Conservation (phyloP, 2,329 filamentous ascomycete genomes). For the Microcera coccophila region DNA sequence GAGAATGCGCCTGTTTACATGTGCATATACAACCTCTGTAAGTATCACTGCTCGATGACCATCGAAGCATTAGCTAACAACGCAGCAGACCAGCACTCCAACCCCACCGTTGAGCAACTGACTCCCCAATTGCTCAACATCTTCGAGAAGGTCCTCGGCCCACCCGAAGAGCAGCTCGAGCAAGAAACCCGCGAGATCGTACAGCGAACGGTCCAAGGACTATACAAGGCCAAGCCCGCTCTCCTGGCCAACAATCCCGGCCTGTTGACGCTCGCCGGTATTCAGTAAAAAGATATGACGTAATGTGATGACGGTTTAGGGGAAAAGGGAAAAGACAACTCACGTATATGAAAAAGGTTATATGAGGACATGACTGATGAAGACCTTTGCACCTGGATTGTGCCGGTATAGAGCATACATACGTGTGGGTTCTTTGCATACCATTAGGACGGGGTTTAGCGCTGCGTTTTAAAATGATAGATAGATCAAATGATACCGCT, state of each 20-base stretch:
- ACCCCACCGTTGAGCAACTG: conserved; percentile 65
- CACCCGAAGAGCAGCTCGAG: conserved; percentile 72
- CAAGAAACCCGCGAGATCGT: conserved; percentile 65
- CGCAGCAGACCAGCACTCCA: conserved; percentile 57
- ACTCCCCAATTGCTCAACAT: conserved; percentile 66
- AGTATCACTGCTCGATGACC: conserved; percentile 33
- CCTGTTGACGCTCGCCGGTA: conserved; percentile 31
- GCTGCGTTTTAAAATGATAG: too few species aligned
- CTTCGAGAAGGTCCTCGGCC: conserved; percentile 68
- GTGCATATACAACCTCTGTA: conserved; percentile 84
- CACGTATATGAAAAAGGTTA: conserved; percentile 9
- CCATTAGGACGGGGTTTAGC: conserved; percentile 3
- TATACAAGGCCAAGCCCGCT: conserved; percentile 37
- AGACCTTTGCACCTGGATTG: conserved; percentile 12
- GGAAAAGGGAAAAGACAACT: conserved; percentile 13
- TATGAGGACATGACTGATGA: conserved; percentile 25
- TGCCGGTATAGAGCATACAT: conserved; percentile 24
- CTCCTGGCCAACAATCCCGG: conserved; percentile 31
- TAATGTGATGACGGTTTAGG: conserved; percentile 12
- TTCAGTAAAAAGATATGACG: conserved; percentile 17
- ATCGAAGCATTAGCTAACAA: neutral
- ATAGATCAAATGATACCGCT: too few species aligned
- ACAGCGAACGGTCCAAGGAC: conserved; percentile 55
- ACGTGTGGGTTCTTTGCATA: conserved; percentile 11
- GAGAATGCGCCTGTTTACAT: conserved; percentile 93